Percentiles rank a stretch among this genome's conserved stretches.
These are phyloP conservation scores for Pseudocohnilembus persalinus DNA, from an alignment of 169 alveolate genomes.

Conservation along the genomic window DNA sequence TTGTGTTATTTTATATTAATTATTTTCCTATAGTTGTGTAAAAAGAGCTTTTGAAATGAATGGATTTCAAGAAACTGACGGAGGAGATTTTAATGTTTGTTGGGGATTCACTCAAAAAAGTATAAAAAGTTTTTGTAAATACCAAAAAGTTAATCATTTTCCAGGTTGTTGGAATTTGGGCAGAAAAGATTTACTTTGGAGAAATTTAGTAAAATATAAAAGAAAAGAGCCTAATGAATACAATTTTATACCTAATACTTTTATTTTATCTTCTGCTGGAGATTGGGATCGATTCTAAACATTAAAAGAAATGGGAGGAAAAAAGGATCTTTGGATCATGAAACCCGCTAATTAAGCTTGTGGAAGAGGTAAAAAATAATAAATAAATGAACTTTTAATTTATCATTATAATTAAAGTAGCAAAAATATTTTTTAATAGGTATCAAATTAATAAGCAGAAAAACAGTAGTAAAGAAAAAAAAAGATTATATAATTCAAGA, in stretches of 20 bases:
- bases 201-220: constrained; percentile 54
- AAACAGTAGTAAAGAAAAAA: constrained; percentile 45
- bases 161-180: constrained; percentile 78
- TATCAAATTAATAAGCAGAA: constrained; percentile 32
- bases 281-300: constrained; percentile 26
- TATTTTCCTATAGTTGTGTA: constrained; percentile 16
- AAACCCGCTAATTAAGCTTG: constrained; percentile 41
- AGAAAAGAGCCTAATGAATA: constrained; percentile 56
- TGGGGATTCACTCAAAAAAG: constrained; percentile 34
- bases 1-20: no score
- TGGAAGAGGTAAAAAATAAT: constrained; percentile 60
- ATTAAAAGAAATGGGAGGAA: not conserved
- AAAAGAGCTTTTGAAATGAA: constrained; percentile 1
- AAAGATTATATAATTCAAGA: constrained; percentile 43
- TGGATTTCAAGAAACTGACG: constrained; percentile 28
- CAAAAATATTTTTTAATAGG: not conserved
- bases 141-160: constrained; percentile 72
- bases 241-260: constrained; percentile 69
- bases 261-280: constrained; percentile 52
- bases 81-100: constrained; percentile 38
- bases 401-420: not conserved
- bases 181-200: constrained; percentile 71
- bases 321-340: constrained; percentile 12
- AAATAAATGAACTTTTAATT: constrained; percentile 75
- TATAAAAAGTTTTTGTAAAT: constrained; percentile 43